These are phyloP conservation scores for Calonectria naviculata DNA, from an alignment of 2,329 filamentous ascomycete species.

Conservation along the genomic window DNA sequence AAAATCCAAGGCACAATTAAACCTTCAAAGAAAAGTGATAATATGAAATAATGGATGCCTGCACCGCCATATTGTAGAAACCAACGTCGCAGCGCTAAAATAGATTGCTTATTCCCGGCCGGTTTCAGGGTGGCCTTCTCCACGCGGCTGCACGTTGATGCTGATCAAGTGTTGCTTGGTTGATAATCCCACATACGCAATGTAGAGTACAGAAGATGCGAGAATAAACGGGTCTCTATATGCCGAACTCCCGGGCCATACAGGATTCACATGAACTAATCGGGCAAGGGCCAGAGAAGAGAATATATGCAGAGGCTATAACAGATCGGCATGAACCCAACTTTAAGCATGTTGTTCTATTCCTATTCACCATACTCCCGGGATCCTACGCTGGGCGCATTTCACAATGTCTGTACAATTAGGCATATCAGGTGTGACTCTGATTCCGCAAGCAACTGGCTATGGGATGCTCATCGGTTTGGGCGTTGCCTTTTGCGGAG, in stretches of 20 bases:
- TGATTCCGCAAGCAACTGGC: not conserved
- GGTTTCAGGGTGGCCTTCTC: not conserved
- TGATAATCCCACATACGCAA: not conserved
- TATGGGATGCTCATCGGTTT: constrained; percentile 13
- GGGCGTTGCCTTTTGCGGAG: constrained; percentile 7
- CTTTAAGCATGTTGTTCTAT: not conserved
- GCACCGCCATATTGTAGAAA: not conserved
- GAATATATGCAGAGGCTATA: not conserved
- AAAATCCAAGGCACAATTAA: too few relatives aligned
- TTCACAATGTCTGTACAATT: not conserved
- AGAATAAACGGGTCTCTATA: not conserved
- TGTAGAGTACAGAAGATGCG: not conserved
- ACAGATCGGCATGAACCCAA: too few relatives aligned
- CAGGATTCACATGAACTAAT: not conserved
- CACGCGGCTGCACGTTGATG: not conserved
- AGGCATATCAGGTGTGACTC: not conserved
- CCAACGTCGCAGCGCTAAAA: not conserved
- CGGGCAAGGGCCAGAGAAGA: not conserved
- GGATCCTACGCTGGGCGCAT: not conserved
- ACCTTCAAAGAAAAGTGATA: too few relatives aligned
- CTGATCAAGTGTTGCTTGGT: not conserved
- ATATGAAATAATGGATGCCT: not conserved
- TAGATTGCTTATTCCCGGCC: not conserved
- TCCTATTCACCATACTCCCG: not conserved
- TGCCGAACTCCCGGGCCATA: not conserved